Evolutionary conservation across 2,329 filamentous ascomycete species (phyloP).

Genomic region (Arthroderma sp.): DNA sequence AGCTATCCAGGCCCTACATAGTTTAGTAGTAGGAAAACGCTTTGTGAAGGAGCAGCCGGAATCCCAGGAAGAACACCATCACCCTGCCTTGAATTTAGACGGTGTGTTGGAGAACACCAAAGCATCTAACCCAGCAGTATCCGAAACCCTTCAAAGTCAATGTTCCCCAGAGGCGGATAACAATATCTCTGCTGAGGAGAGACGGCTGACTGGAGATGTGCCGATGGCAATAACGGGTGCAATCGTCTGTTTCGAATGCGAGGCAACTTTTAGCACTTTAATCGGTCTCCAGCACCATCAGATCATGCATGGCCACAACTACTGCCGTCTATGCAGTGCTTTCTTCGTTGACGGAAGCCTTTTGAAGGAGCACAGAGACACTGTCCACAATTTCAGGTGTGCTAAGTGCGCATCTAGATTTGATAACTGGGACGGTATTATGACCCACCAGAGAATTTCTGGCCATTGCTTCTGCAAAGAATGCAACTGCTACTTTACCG

Average conservation of each 20-base stretch:
- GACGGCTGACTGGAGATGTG: too few species aligned
- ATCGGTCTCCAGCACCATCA: constrained; percentile 11
- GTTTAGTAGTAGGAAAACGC: too few species aligned
- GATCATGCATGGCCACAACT: constrained; percentile 9
- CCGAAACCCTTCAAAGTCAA: too few species aligned
- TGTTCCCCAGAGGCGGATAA: too few species aligned
- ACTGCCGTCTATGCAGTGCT: constrained; percentile 8
- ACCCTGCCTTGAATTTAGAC: too few species aligned
- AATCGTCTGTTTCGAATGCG: constrained; percentile 10
- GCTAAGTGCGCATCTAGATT: constrained; percentile 2
- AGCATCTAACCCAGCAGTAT: too few species aligned
- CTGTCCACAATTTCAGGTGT: constrained; percentile 9
- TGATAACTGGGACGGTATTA: constrained; percentile 1
- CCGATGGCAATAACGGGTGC: neutral
- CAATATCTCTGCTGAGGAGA: too few species aligned
- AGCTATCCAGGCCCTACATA: too few species aligned
- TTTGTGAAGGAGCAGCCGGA: too few species aligned
- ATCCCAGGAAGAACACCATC: too few species aligned
- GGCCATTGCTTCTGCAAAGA: constrained; percentile 8
- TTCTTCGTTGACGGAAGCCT: constrained; percentile 8
- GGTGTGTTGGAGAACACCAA: too few species aligned
- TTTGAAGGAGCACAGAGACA: constrained; percentile 5
- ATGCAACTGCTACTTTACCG: constrained; percentile 10
- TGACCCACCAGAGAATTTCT: constrained; percentile 6
- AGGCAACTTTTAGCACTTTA: constrained; percentile 5